Base-by-base conservation (phyloP, 2,329 filamentous ascomycete genomes). In the Beauveria sp. region DNA sequence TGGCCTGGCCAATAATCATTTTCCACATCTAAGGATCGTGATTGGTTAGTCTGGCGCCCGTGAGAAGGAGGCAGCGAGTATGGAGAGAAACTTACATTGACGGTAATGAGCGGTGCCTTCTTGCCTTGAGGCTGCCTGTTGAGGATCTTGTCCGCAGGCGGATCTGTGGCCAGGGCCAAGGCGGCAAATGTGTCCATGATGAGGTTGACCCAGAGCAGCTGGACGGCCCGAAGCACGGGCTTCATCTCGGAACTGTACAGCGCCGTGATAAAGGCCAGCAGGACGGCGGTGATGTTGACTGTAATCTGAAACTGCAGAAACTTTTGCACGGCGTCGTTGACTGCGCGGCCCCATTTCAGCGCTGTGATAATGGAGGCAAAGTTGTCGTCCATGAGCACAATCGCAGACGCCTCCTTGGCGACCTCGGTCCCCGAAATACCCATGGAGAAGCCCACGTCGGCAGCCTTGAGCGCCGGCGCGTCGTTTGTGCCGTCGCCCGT, bases 111-210 rank as follows among this genome's bases (percentile, higher is more conserved):
- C 0, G 89, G 83, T 1, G 88, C 87, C 54, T 83, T 87, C 70
- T 92, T 92, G 6, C 75, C 73, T 64, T 81, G 77, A 0, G 80
- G 79, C 24, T 73, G 71, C 46, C 85, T 79, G 64, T 86, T 73
- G 18, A 88, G 77, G 50, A 87, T 80, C 60, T 78, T 78, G 5
- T 79, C 76, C 1, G 80, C 81, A 0, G 85, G 85, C 4, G 83
- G 82, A 66, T 88, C 85, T 0, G 85, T 88, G 6, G 85, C 85
- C 12, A 88, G 77, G 9, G 84, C 85, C 34, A 88, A 80, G 16
- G 85, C 85, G 93, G 83, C 83, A 66, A 86, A 84, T 5, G 83
- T 84, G 63, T 86, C 83, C 83, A 86, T 86, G 66, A 86, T 86
- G 58, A 86, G 73, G 66, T 87, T 87, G 62, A 86, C 81, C 84